These are phyloP conservation scores for Sanghuangporus baumii DNA, from an alignment of 1,284 basidiomycete genomes.

Conservation along the genomic window DNA sequence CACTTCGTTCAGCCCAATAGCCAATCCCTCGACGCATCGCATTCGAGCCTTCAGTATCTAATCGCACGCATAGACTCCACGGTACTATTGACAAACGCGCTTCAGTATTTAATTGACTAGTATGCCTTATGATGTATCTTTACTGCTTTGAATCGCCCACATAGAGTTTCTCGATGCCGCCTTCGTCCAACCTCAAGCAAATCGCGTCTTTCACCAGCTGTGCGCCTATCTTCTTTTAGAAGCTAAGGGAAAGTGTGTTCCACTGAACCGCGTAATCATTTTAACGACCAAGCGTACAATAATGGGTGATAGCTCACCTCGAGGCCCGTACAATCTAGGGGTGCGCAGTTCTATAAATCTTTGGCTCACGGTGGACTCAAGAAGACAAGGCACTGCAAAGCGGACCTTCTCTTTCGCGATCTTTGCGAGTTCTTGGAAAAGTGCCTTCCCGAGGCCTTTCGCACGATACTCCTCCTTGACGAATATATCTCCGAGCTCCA, in stretches of 20 bases:
- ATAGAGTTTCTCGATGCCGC: background rate
- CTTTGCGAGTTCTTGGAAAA: conserved; percentile 80
- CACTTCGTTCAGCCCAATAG: background rate
- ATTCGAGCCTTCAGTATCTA: background rate
- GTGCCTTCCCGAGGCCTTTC: conserved; percentile 78
- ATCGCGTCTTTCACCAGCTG: background rate
- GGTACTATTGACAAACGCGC: background rate
- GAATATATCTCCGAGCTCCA: conserved; percentile 88
- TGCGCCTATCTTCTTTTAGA: background rate
- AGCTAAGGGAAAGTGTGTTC: background rate
- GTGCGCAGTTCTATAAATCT: background rate
- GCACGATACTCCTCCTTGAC: conserved; percentile 72
- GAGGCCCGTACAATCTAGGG: background rate
- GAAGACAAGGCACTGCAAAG: too few relatives aligned
- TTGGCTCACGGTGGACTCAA: too few relatives aligned
- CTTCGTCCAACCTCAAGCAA: background rate
- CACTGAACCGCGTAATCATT: background rate
- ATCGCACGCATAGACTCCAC: background rate
- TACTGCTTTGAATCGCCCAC: background rate
- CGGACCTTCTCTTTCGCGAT: conserved; percentile 75
- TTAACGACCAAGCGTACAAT: background rate
- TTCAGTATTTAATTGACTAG: background rate
- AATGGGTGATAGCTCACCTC: background rate
- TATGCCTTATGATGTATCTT: background rate
- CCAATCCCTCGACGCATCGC: background rate